Percentiles rank a stretch among this genome's conserved stretches.
These are phyloP conservation scores for Pharnaceum exiguum DNA, from an alignment of 148 eudicot species.

Conservation along the genomic window DNA sequence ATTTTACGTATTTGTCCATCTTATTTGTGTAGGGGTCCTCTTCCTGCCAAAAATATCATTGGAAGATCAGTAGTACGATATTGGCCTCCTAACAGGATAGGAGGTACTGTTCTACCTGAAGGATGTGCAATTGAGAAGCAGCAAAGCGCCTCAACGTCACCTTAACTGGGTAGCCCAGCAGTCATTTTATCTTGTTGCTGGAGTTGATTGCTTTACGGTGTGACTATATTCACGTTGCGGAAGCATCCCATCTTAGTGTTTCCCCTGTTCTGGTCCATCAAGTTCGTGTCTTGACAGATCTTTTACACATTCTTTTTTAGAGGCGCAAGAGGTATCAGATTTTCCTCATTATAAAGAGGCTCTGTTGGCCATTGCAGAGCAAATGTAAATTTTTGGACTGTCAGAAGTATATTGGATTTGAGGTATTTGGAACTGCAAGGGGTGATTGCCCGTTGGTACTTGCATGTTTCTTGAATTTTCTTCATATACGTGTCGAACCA, in stretches of 20 bases:
- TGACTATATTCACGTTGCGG: neutral
- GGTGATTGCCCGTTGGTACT: too few species aligned
- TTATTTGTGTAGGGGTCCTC: conserved; percentile 61
- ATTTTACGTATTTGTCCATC: neutral
- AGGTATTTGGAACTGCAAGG: neutral
- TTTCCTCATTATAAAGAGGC: neutral
- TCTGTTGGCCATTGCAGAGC: neutral
- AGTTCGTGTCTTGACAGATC: neutral
- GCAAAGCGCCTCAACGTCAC: conserved; percentile 36
- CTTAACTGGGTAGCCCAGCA: conserved; percentile 12
- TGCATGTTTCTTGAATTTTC: too few species aligned
- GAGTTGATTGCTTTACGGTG: neutral
- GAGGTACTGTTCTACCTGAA: conserved; percentile 65
- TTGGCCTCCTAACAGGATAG: conserved; percentile 84
- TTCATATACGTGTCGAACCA: too few species aligned
- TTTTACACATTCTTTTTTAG: neutral
- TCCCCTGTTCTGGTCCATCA: too few species aligned
- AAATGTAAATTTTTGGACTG: conserved; percentile 7
- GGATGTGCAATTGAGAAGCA: conserved; percentile 72
- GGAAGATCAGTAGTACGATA: conserved; percentile 88
- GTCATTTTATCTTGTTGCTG: neutral
- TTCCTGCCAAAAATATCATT: conserved; percentile 80
- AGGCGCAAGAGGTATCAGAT: neutral
- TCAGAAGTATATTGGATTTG: neutral
- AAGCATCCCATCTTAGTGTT: too few species aligned